Base-by-base conservation (phyloP, 192 early-diverging fungal genomes). In the Chytriomyces hyalinus region DNA sequence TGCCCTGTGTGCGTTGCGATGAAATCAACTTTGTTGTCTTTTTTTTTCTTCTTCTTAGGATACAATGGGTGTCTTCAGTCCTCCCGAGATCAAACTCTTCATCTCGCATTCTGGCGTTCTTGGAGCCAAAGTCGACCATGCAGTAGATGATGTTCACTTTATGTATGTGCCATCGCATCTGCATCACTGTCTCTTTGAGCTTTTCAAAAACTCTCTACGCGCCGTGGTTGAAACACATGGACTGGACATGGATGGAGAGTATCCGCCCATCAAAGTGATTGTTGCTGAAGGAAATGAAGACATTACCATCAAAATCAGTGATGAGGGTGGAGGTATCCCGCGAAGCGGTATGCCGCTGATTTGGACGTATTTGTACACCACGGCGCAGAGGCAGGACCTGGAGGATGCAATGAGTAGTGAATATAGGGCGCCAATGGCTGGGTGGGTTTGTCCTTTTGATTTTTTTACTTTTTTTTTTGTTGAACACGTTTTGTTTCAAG, bases 141-240 rank as follows among this genome's bases (percentile, higher is more conserved):
- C 48, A 4, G 62, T 75, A 1, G 63, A 88, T 45, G 92, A 94
- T 64, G 88, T 95, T 22, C 90, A 95, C 78, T 98, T 98, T 79
- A 96, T 96, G 92, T 98, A 98, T 81, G 93, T 97, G 47, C 95
- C 95, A 6, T 91, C 90, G 17, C 97, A 98, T 80, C 85, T 98
- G 83, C 95, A 94, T 81, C 97, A 98, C 81, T 97, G 97, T 94
- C 73, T 97, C 20, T 99, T 99, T 86, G 97, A 99, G 89, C 86
- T 99, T 59, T 84, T 99, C 65, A 99, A 99, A 84, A 99, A 99
- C 86, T 94, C 93, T 28, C 87, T 99, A 70, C 92, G 97, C 46
- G 97, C 97, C 11, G 92, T 96, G 6, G 95, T 99, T 45, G 97
- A 99, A 84, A 86, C 90, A 66, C 93, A 92, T 81, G 95, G 94